Conservation (phyloP, 2,329 filamentous ascomycete species). For the Stachybotrys echinatus region DNA sequence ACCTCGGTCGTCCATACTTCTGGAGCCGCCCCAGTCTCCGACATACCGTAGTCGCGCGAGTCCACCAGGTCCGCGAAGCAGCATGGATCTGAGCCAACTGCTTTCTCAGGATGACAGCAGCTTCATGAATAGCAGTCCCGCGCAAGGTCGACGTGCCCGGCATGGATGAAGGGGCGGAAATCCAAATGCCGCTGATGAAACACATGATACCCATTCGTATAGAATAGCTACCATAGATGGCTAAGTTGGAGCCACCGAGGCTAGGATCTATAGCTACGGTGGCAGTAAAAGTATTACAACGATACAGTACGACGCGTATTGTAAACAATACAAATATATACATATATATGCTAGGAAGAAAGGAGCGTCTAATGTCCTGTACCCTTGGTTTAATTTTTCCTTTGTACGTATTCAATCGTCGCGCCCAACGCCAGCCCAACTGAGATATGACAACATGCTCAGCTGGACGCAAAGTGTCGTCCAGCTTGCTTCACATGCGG, state of each 20-base stretch:
- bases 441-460: no score
- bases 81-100: slow-evolving; percentile 52
- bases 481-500: not conserved
- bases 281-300: not conserved
- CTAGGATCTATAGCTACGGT: no score
- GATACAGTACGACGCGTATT: no score
- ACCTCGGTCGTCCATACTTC: slow-evolving; percentile 23
- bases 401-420: not conserved
- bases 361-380: no score
- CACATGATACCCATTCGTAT: not conserved
- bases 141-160: slow-evolving; percentile 31
- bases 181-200: slow-evolving; percentile 1
- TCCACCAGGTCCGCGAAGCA: slow-evolving; percentile 29
- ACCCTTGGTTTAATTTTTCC: not conserved
- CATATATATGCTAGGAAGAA: no score
- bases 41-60: slow-evolving; percentile 25
- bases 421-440: not conserved
- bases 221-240: no score
- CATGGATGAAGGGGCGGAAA: slow-evolving; percentile 14
- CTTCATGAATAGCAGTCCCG: slow-evolving; percentile 48
- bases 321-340: no score
- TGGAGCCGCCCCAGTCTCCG: slow-evolving; percentile 30
- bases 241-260: no score
- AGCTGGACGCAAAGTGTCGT: no score
- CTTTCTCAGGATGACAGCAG: slow-evolving; percentile 55